Percentiles rank a stretch among this genome's conserved stretches.
Evolutionary conservation across 345 rosid genomes (phyloP).

Genomic region (Mangifera indica): DNA sequence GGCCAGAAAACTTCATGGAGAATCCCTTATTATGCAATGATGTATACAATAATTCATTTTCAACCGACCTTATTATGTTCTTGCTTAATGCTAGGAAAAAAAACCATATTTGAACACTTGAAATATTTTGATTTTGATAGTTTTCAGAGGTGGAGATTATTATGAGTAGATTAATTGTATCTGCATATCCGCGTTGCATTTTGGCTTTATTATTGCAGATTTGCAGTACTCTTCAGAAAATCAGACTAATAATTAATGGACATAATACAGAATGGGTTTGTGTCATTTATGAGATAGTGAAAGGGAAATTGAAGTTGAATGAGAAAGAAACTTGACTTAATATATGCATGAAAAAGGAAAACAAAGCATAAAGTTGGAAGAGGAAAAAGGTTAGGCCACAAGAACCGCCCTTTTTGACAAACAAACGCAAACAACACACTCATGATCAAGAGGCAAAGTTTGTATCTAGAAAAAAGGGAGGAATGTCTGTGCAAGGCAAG

Average conservation of each 20-base stretch:
- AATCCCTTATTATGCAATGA: constrained; percentile 22
- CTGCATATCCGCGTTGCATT: neutral
- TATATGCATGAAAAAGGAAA: constrained; percentile 6
- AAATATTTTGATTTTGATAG: neutral
- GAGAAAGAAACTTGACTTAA: constrained; percentile 17
- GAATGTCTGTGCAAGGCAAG: constrained; percentile 33
- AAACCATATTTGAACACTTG: neutral
- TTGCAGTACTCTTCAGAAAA: neutral
- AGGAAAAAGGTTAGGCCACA: neutral
- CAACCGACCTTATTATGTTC: neutral
- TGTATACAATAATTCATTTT: neutral
- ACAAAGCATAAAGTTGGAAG: neutral
- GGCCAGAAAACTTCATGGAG: constrained; percentile 16
- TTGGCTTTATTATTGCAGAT: neutral
- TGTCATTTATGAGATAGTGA: neutral
- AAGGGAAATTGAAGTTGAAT: neutral
- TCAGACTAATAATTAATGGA: neutral
- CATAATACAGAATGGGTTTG: neutral
- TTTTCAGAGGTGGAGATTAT: neutral
- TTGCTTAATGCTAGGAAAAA: neutral
- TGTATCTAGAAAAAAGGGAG: constrained; percentile 9
- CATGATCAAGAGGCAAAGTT: constrained; percentile 9
- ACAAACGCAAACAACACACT: neutral
- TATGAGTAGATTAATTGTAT: neutral
- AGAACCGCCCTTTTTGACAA: constrained; percentile 23